Evolutionary conservation across 441 rosid genomes (phyloP).

Genomic region (Populus tomentosa): DNA sequence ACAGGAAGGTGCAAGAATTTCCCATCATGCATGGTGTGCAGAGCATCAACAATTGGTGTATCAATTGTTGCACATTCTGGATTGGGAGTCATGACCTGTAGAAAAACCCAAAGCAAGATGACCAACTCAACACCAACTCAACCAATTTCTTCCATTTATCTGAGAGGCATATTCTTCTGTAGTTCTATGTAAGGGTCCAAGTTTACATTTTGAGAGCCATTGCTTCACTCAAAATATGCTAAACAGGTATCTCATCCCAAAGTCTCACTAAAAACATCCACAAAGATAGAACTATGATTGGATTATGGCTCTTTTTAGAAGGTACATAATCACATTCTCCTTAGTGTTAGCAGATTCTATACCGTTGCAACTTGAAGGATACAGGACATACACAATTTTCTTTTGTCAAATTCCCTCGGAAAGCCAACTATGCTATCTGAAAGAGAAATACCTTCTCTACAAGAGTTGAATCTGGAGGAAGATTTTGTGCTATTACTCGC

Average conservation of each 20-base stretch:
- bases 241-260: neutral
- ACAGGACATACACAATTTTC: neutral
- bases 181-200: no score
- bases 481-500: slow-evolving; percentile 85
- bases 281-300: neutral
- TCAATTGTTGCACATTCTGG: slow-evolving; percentile 89
- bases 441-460: slow-evolving; percentile 70
- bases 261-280: neutral
- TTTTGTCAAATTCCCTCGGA: neutral
- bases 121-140: no score
- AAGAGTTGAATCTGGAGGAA: slow-evolving; percentile 60
- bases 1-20: slow-evolving; percentile 98
- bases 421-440: neutral
- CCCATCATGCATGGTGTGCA: slow-evolving; percentile 91
- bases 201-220: neutral
- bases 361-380: neutral
- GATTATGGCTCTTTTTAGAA: neutral
- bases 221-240: neutral
- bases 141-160: slow-evolving; percentile 1
- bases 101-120: slow-evolving; percentile 10
- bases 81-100: slow-evolving; percentile 91
- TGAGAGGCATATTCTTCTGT: neutral
- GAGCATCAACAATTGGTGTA: slow-evolving; percentile 88
- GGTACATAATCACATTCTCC: neutral
- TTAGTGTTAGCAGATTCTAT: neutral